Evolutionary conservation across 2,329 filamentous ascomycete genomes (phyloP).

Genomic region (Dothideomycetes sp.): DNA sequence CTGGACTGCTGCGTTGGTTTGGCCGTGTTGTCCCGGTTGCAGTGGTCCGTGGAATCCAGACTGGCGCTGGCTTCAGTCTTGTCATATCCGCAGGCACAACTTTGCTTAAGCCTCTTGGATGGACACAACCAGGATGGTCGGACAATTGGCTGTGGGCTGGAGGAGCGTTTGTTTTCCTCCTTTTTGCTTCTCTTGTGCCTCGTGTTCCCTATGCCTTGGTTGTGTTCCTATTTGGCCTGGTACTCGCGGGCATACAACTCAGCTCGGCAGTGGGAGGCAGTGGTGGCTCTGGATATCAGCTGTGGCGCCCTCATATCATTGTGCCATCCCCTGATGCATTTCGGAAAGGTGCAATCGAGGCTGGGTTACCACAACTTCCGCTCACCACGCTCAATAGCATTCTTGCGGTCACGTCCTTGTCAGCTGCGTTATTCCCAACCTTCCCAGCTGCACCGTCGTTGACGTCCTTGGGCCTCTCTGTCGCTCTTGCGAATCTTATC

Average conservation of each 20-base stretch:
- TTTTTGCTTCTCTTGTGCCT: conserved; percentile 53
- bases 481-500: conserved; percentile 71
- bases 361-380: conserved; percentile 74
- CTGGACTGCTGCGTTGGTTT: conserved; percentile 66
- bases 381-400: conserved; percentile 89
- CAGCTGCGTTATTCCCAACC: conserved; percentile 54
- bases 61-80: conserved; percentile 78
- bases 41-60: conserved; percentile 88
- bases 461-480: conserved; percentile 69
- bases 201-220: conserved; percentile 68
- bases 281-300: conserved; percentile 30
- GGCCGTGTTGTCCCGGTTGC: conserved; percentile 69
- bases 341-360: conserved; percentile 49
- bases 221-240: conserved; percentile 57
- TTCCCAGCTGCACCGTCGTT: conserved; percentile 49
- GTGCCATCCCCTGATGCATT: conserved; percentile 36
- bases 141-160: conserved; percentile 74
- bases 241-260: conserved; percentile 44
- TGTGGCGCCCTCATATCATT: conserved; percentile 47
- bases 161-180: conserved; percentile 59
- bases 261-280: conserved; percentile 24
- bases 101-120: conserved; percentile 57
- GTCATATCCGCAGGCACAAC: conserved; percentile 63
- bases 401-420: conserved; percentile 73
- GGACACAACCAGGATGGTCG: conserved; percentile 52